A percentile compares a stretch with the other conserved stretches of the same genome.
These are phyloP conservation scores for Melampsora abietis-canadensis DNA, from an alignment of 1,284 basidiomycete species.

Conservation along the genomic window DNA sequence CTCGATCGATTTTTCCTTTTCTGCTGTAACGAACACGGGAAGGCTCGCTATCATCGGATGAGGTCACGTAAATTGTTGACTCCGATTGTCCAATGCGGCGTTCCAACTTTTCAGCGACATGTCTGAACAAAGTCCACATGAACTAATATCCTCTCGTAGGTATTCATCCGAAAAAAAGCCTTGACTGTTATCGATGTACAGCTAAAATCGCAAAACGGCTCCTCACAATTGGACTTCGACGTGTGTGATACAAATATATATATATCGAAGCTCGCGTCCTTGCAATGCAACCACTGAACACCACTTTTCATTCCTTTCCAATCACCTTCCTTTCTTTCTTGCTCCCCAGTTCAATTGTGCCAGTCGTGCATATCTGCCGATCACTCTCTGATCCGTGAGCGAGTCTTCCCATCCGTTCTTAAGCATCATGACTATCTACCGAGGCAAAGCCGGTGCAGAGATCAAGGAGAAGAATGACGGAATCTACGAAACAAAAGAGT, in stretches of 20 bases:
- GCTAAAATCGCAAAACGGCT: too few relatives aligned
- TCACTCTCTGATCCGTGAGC: not conserved
- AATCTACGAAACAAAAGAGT: slow-evolving; percentile 38
- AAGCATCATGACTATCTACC: not conserved
- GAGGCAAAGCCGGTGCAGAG: not conserved
- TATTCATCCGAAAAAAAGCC: too few relatives aligned
- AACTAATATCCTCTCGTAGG: too few relatives aligned
- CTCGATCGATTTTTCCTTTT: not conserved
- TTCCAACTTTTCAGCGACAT: not conserved
- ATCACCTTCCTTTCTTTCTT: too few relatives aligned
- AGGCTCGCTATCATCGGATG: not conserved
- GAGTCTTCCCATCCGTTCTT: not conserved
- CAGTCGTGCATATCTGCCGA: not conserved
- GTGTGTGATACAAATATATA: too few relatives aligned
- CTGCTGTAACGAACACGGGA: not conserved
- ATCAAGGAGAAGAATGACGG: slow-evolving; percentile 5
- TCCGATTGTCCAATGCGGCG: not conserved
- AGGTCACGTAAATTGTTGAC: slow-evolving; percentile 4
- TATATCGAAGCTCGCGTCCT: too few relatives aligned
- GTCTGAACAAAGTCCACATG: too few relatives aligned
- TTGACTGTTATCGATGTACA: too few relatives aligned
- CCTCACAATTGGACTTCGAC: too few relatives aligned
- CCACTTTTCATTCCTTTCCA: too few relatives aligned
- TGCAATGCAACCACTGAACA: too few relatives aligned
- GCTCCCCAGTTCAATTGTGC: too few relatives aligned